Base-by-base conservation (phyloP, 495 filamentous ascomycete species). In the Neurospora sp. region DNA sequence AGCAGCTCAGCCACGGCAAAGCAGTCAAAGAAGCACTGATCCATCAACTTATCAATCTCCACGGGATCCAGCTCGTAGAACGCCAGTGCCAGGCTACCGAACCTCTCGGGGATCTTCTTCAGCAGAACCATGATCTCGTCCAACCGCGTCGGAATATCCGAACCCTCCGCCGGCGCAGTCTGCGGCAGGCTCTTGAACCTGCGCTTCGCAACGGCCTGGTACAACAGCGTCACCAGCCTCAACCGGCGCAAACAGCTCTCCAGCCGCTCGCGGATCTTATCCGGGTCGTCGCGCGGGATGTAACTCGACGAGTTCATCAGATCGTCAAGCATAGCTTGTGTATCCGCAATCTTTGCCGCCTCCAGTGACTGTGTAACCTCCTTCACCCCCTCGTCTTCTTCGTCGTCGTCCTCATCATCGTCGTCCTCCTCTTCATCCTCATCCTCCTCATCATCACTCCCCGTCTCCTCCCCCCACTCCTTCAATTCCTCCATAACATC, bases 401-500 rank as follows among this genome's bases (percentile, higher is more conserved):
- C 31, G 31, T 31, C 31, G 31, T 31, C 35, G n/a, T n/a, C n/a
- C 31, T 35, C 31, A 35, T 54, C 46, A 5, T 83, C 85, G 9
- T 83, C 81, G 2, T 82, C 77, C 27, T 80, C 81, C 6, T 83
- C 79, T 16, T 77, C 76, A 6, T 84, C 81, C 0, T 81, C 82
- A 23, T 80, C 82, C 0, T 80, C 82, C 0, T 84, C 84, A 4
- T 83, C 82, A 11, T 86, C 84, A 2, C 80, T 81, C 3, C 84
- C 84, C 27, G 85, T 86, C 75, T 90, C 89, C n/a, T 90, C 90
- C 70, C 91, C 89, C 91, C 94, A 97, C 76, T 93, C 92, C 74
- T 93, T 92, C 74, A 97, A 81, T 81, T 97, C 94, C 75, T 90
- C 87, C 38, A 96, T 85, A 0, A 93, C 91, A 83, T 97, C 94